Evolutionary conservation across 1,284 basidiomycete genomes (phyloP), one percentile per base, ranked within the genome.

Genomic region (Naganishia sp.): DNA sequence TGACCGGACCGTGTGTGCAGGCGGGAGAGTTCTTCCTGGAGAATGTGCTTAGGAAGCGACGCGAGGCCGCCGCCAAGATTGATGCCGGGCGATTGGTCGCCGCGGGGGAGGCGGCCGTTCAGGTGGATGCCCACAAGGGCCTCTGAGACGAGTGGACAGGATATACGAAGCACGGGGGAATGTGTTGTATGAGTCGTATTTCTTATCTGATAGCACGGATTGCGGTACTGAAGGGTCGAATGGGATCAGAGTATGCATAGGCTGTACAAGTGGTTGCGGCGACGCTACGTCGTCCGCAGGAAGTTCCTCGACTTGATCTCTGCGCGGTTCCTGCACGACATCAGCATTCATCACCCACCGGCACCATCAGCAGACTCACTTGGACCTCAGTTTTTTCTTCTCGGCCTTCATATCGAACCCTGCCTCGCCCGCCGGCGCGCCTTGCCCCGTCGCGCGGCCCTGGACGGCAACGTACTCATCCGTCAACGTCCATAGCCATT

Each of bases 11-110:
- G 77, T 56, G 65, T 23, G 35, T 32, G 1, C 67, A 92, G 90
- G 92, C 92, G 31, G 92, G 92, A 41, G 92, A 94, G 76, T 94
- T 87, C 77, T 94, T 89, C 80, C 91, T 95, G 53, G 91, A 93
- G 80, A 94, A 94, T 72, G 89, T 94, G 11, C 81, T 94, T 56
- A 77, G 79, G 71, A 80, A 80, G 70, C 68, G 77, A 52, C 68
- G 78, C 42, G 75, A 73, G 1, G 75, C 63, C 17, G 74, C 76
- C 0, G 76, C 77, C 7, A 56, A 75, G 66, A 67, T 67, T 39
- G 77, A 77, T 6, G 69, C 77, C 0, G 72, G 69, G 1, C 64
- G 74, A 55, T 67, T 79, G 46, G 65, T 75, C 3, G 66, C 55
- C 10, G 64, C 64, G 10, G 64, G 47, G 9, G 56, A 65, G 45